Base-by-base conservation (phyloP, 2,329 filamentous ascomycete genomes). In the Phyllachora maydis region DNA sequence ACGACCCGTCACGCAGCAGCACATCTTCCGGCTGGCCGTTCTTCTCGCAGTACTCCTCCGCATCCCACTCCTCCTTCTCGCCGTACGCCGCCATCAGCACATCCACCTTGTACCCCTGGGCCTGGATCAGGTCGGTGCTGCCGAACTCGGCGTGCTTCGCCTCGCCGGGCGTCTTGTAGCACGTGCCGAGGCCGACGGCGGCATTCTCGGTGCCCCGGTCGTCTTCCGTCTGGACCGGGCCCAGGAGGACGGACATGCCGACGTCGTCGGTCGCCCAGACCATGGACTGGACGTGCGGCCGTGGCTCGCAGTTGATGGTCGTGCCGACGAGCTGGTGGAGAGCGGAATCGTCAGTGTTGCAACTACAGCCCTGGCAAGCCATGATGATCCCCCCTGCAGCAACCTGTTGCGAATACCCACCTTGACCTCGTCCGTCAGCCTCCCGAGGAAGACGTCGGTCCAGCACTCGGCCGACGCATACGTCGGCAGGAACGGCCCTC, bases 251-350 rank as follows among this genome's bases (percentile, higher is more conserved):
- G 8, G 32, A 29, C 27, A 52, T 46, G 31, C 47, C 48, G n/a
- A 40, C 29, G n/a, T 30, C 24, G 35, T 51, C 46, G 7, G 47
- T 50, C 6, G 46, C 44, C 33, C 37, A 42, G 22, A 50, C 37
- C 39, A 45, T 47, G 18, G 44, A 42, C 30, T 50, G 44, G 4
- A 49, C 30, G 28, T 49, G 45, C 20, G 39, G 39, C 6, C 28
- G 26, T 4, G 45, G 45, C 5, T 30, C 26, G 35, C 46, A 49
- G 30, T 40, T 48, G 15, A 35, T 35, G 1, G 43, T 43, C 34
- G 45, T 43, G 6, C 47, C 47, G 8, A 49, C 41, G 14, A 50
- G 37, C 28, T 28, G 5, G 6, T 6, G 16, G 8, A 12, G 3
- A 8, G 4, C n/a, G 23, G 11, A n/a, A n/a, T n/a, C n/a, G n/a